Evolutionary conservation across 176 grass and related monocot genomes (phyloP).

Genomic region (Avena atlantica): DNA sequence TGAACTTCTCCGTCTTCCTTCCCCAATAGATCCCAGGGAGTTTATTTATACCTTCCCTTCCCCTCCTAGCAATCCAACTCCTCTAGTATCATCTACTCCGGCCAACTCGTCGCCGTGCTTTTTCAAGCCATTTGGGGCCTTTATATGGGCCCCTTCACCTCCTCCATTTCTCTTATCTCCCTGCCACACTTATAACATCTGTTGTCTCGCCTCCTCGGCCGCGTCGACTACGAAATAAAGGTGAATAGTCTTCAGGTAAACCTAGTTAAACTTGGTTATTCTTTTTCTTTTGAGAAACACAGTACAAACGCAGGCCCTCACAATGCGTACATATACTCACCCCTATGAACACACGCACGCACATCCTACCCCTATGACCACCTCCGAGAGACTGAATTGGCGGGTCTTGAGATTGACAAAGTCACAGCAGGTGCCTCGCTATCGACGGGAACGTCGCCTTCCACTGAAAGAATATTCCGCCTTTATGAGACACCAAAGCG

Average conservation of each 20-base stretch:
- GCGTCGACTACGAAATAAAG: slow-evolving; percentile 5
- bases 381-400: no score
- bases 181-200: not conserved
- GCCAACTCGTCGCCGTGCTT: not conserved
- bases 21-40: not conserved
- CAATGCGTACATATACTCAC: no score
- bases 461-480: no score
- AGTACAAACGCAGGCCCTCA: no score
- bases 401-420: no score
- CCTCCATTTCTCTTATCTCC: not conserved
- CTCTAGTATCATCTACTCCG: not conserved
- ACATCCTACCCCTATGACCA: no score
- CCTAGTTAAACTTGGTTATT: not conserved
- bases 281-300: not conserved
- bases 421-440: no score
- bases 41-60: not conserved
- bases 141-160: slow-evolving; percentile 40
- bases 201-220: not conserved
- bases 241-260: slow-evolving; percentile 37
- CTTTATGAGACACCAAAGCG: no score
- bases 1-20: not conserved
- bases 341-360: no score
- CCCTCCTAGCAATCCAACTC: not conserved
- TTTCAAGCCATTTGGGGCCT: slow-evolving; percentile 24
- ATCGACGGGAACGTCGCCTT: no score